Percentiles rank a stretch among this genome's conserved stretches.
Conservation (phyloP, 2,329 filamentous ascomycete genomes). For the Verticillium klebahnii region DNA sequence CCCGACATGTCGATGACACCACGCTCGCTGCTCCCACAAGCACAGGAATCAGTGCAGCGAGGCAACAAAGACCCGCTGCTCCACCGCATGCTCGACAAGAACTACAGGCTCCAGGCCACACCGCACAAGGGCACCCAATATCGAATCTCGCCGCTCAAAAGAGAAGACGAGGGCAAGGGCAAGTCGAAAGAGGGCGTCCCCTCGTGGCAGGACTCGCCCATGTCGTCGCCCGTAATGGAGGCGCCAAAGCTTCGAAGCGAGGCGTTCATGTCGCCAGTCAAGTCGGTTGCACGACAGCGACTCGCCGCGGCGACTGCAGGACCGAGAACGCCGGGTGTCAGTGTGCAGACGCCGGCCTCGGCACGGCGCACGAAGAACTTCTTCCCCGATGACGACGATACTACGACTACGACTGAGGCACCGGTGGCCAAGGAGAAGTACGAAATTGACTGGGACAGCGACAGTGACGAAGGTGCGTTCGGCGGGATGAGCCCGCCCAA, state of each 20-base stretch:
- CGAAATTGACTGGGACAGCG: slow-evolving; percentile 70
- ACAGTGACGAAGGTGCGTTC: slow-evolving; percentile 59
- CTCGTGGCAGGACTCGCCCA: slow-evolving; percentile 53
- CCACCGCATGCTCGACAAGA: slow-evolving; percentile 91
- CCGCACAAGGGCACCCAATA: slow-evolving; percentile 57
- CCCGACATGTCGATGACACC: slow-evolving; percentile 63
- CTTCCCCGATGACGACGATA: slow-evolving; percentile 27
- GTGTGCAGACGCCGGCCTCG: slow-evolving; percentile 71
- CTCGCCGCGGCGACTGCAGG: slow-evolving; percentile 36
- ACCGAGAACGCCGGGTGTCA: slow-evolving; percentile 75
- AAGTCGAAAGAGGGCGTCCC: slow-evolving; percentile 28
- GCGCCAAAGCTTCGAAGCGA: slow-evolving; percentile 81
- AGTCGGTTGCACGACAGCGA: slow-evolving; percentile 38
- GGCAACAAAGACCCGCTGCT: slow-evolving; percentile 68
- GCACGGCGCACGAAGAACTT: slow-evolving; percentile 47
- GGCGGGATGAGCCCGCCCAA: slow-evolving; percentile 86
- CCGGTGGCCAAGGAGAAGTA: slow-evolving; percentile 31
- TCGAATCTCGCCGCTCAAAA: slow-evolving; percentile 42
- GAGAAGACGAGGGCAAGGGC: slow-evolving; percentile 26
- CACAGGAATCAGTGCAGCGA: slow-evolving; percentile 28
- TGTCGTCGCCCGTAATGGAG: slow-evolving; percentile 72
- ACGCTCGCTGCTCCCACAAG: slow-evolving; percentile 39
- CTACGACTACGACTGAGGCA: slow-evolving; percentile 17
- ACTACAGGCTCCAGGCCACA: slow-evolving; percentile 88
- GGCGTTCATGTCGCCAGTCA: slow-evolving; percentile 73